Conservation (phyloP, 345 rosid species). For the Litchi chinensis region DNA sequence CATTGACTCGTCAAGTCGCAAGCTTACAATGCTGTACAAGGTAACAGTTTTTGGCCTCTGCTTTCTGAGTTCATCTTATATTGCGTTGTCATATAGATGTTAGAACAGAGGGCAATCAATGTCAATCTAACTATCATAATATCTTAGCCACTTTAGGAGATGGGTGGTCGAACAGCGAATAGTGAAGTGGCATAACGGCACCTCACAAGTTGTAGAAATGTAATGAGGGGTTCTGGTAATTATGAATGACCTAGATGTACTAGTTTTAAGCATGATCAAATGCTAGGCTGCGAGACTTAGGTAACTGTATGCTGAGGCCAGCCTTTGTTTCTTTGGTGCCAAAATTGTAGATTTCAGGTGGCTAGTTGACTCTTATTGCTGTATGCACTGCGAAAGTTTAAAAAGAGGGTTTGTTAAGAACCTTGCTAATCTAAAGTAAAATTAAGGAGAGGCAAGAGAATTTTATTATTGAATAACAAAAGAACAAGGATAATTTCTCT, state of each 20-base stretch:
- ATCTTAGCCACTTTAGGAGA: neutral
- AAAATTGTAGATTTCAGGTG: neutral
- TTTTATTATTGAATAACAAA: no score
- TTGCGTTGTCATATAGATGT: conserved; percentile 9
- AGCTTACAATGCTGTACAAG: conserved; percentile 98
- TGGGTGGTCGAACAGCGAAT: neutral
- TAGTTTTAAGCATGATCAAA: neutral
- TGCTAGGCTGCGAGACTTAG: neutral
- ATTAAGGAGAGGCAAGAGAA: no score
- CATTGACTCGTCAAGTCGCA: conserved; percentile 79
- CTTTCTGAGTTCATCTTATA: neutral
- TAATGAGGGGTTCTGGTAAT: conserved; percentile 3
- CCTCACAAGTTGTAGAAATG: neutral
- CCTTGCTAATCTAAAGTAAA: no score
- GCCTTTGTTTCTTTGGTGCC: neutral
- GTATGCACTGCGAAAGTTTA: neutral
- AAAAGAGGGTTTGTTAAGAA: neutral
- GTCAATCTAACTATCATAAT: no score
- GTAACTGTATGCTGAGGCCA: neutral
- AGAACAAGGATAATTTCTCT: no score
- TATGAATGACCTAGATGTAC: neutral
- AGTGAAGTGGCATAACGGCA: neutral
- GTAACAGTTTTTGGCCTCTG: conserved; percentile 29
- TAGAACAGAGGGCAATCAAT: neutral
- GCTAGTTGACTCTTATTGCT: neutral